Conservation (phyloP, 2,329 filamentous ascomycete species). For the Aspergillus versicolor region DNA sequence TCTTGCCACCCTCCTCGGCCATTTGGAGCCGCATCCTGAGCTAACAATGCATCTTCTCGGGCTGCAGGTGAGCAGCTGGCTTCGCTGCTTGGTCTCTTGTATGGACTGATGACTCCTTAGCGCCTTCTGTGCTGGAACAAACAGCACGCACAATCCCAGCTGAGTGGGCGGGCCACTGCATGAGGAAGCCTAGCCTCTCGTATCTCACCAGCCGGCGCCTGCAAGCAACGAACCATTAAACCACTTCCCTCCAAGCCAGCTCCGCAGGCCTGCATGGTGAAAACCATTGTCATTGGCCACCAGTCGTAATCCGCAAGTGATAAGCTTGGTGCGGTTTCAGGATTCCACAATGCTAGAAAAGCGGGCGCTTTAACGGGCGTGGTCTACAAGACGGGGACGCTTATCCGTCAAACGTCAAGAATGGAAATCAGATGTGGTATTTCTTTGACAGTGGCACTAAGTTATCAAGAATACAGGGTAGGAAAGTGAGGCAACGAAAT, state of each 20-base stretch:
- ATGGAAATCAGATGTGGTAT: not conserved
- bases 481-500: not conserved
- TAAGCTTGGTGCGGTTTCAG: not conserved
- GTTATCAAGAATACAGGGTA: not conserved
- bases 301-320: not conserved
- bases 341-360: not conserved
- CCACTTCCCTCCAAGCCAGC: not conserved
- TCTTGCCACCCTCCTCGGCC: not conserved
- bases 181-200: not conserved
- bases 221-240: not conserved
- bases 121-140: not conserved
- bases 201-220: conserved; percentile 1
- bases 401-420: not conserved
- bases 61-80: conserved; percentile 8
- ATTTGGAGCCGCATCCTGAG: conserved; percentile 14
- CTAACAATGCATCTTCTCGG: conserved; percentile 1
- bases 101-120: not conserved
- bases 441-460: conserved; percentile 1
- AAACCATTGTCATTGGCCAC: not conserved
- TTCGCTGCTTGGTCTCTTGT: not conserved
- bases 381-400: not conserved
- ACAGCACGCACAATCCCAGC: not conserved
- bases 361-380: not conserved
- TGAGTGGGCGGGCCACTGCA: not conserved
- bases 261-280: not conserved